Conservation (phyloP, 2,329 filamentous ascomycete genomes). For the Leptographium flavum region DNA sequence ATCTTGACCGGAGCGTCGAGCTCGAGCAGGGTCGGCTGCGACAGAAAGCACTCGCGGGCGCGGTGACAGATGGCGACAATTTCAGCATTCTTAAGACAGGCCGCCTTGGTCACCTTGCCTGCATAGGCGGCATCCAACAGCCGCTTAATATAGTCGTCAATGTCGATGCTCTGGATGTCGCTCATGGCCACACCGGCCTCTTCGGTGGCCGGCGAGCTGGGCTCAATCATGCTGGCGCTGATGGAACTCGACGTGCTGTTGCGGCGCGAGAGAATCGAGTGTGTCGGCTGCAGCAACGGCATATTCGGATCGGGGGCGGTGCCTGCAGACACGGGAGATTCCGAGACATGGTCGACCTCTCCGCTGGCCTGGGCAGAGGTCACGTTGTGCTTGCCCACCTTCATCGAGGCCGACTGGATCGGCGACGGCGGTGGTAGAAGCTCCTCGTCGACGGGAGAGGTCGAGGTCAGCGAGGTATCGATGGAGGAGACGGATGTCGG, state of each 20-base stretch:
- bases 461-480: constrained; percentile 25
- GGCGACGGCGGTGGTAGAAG: constrained; percentile 65
- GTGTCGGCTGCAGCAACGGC: constrained; percentile 56
- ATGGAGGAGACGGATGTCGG: constrained; percentile 25
- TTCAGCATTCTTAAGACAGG: constrained; percentile 94
- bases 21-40: constrained; percentile 83
- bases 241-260: constrained; percentile 46
- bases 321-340: constrained; percentile 68
- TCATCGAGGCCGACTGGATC: constrained; percentile 61
- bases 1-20: constrained; percentile 94
- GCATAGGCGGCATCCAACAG: constrained; percentile 90
- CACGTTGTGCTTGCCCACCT: constrained; percentile 62
- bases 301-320: constrained; percentile 33
- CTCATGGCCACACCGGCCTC: constrained; percentile 58
- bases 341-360: constrained; percentile 89
- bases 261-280: constrained; percentile 79
- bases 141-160: constrained; percentile 94
- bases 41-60: constrained; percentile 76
- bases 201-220: constrained; percentile 7
- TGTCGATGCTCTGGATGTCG: constrained; percentile 80
- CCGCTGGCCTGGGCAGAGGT: constrained; percentile 69
- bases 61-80: constrained; percentile 87
- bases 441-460: constrained; percentile 30
- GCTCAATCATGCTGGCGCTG: constrained; percentile 8
- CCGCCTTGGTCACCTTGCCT: constrained; percentile 93